phyloP scores from a whole-genome alignment of 192 early-diverging fungal species.

The Mortierella alpina region DNA sequence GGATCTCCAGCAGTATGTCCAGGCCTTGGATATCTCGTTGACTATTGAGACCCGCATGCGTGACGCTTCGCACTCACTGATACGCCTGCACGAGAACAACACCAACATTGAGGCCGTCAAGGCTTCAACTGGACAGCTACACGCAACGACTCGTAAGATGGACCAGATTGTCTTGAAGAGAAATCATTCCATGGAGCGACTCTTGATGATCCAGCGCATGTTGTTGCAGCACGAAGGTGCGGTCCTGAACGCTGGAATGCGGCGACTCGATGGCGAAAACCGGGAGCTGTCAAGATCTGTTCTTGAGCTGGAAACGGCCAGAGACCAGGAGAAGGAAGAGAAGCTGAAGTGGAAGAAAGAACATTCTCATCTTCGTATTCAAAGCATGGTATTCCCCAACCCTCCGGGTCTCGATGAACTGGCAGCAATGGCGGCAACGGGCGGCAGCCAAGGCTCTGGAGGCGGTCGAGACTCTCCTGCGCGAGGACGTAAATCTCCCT shows the following conservation, averaged over 20 bases:
- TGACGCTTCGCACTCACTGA: constrained; percentile 59
- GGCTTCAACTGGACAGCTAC: constrained; percentile 51
- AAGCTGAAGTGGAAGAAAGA: constrained; percentile 52
- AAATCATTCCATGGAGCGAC: constrained; percentile 46
- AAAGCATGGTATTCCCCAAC: constrained; percentile 52
- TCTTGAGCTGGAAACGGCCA: constrained; percentile 27
- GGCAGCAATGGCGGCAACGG: background rate
- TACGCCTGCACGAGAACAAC: constrained; percentile 55
- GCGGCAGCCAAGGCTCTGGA: background rate
- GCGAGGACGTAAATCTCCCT: constrained; percentile 11
- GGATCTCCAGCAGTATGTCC: constrained; percentile 50
- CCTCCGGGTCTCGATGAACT: constrained; percentile 22
- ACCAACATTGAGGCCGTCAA: constrained; percentile 55
- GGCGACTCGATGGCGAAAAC: constrained; percentile 53
- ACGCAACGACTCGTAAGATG: constrained; percentile 59
- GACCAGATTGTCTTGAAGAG: constrained; percentile 53
- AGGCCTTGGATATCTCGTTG: constrained; percentile 44
- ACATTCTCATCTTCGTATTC: constrained; percentile 37
- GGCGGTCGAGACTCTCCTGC: background rate
- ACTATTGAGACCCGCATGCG: constrained; percentile 62
- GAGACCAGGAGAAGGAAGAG: constrained; percentile 44
- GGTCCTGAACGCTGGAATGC: constrained; percentile 57
- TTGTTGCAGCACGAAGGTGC: constrained; percentile 63
- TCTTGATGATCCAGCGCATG: constrained; percentile 46
- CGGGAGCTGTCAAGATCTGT: constrained; percentile 35